phyloP scores from a whole-genome alignment of 805 yeast species.

The Komagataella mondaviorum region DNA sequence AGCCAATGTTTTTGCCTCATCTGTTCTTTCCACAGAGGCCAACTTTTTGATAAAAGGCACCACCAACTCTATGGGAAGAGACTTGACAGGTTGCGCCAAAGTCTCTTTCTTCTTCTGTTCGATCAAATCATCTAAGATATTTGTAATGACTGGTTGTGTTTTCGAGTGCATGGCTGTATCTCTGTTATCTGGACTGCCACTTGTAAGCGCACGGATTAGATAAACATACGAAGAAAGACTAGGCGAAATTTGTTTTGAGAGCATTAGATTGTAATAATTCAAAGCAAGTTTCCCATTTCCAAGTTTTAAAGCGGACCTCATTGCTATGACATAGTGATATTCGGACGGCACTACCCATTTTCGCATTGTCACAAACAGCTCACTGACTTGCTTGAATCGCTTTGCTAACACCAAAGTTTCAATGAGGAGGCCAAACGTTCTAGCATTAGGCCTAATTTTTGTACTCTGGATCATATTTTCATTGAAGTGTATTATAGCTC shows the following conservation, averaged over 20 bases:
- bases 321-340: neutral
- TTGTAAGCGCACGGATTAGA: neutral
- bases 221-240: neutral
- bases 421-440: neutral
- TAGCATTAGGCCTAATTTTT: neutral
- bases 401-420: neutral
- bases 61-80: neutral
- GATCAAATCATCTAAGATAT: neutral
- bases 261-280: neutral
- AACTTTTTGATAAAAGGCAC: neutral
- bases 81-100: neutral
- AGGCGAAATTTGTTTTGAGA: neutral
- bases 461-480: neutral
- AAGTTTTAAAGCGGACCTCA: neutral
- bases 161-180: neutral
- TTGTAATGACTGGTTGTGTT: neutral
- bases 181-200: neutral
- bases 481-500: neutral
- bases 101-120: neutral
- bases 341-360: neutral
- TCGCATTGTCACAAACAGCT: neutral
- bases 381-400: neutral
- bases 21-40: neutral
- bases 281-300: neutral
- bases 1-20: neutral